These are phyloP conservation scores for Amanita exitialis DNA, from an alignment of 768 basidiomycete species.

Conservation along the genomic window DNA sequence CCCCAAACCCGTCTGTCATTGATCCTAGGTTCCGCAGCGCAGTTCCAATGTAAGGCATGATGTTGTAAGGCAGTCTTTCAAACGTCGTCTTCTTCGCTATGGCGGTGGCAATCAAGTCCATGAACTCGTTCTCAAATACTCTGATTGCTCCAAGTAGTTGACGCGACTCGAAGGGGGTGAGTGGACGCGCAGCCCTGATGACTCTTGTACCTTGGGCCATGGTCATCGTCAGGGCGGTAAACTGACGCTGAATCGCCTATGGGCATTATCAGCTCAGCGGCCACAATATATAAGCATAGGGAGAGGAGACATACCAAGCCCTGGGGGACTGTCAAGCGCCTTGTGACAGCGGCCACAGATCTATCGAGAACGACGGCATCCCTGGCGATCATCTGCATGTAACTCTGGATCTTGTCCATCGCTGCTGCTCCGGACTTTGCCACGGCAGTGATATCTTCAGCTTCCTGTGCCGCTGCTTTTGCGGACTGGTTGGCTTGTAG, in stretches of 20 bases:
- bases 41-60: neutral
- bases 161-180: neutral
- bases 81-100: neutral
- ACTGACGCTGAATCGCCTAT: neutral
- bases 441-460: neutral
- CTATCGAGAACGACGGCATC: neutral
- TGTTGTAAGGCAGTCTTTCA: neutral
- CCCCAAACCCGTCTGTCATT: neutral
- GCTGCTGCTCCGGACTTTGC: neutral
- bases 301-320: neutral
- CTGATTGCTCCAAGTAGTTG: neutral
- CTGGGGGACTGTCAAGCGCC: neutral
- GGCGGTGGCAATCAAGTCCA: neutral
- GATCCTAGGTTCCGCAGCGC: neutral
- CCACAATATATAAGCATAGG: neutral
- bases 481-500: neutral
- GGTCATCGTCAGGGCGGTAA: neutral
- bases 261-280: neutral
- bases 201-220: neutral
- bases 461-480: neutral
- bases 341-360: neutral
- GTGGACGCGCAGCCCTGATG: neutral
- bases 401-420: neutral
- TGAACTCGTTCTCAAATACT: neutral
- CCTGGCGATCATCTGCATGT: neutral